These are phyloP conservation scores for Jaminaea rosea DNA, from an alignment of 1,284 basidiomycete species.

Conservation along the genomic window DNA sequence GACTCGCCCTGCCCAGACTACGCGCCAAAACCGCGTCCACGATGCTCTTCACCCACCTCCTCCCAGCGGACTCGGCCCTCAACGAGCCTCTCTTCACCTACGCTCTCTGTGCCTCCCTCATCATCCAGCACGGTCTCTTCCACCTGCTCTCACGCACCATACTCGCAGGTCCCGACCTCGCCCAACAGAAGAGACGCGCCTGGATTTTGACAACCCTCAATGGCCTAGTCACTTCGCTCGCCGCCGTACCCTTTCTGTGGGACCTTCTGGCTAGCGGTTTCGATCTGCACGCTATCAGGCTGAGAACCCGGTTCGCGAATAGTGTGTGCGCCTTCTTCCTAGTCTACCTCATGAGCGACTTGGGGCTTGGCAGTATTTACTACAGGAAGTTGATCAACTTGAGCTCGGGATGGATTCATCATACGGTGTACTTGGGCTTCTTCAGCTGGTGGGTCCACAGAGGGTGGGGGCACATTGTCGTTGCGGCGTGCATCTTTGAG, in stretches of 20 bases:
- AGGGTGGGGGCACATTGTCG: slow-evolving; percentile 36
- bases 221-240: slow-evolving; percentile 32
- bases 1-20: too few species aligned
- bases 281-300: slow-evolving; percentile 25
- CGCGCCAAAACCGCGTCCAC: too few species aligned
- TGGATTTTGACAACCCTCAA: slow-evolving; percentile 46
- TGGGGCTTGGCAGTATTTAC: slow-evolving; percentile 36
- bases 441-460: slow-evolving; percentile 31
- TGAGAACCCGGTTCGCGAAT: slow-evolving; percentile 25
- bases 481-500: slow-evolving; percentile 36
- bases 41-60: background rate
- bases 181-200: slow-evolving; percentile 37
- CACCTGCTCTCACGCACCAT: slow-evolving; percentile 27
- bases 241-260: slow-evolving; percentile 33
- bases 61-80: background rate
- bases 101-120: slow-evolving; percentile 14
- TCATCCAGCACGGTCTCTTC: slow-evolving; percentile 34
- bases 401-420: slow-evolving; percentile 43
- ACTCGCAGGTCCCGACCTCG: slow-evolving; percentile 22
- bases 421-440: slow-evolving; percentile 36
- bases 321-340: slow-evolving; percentile 37
- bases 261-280: slow-evolving; percentile 32
- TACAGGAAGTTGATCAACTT: slow-evolving; percentile 43
- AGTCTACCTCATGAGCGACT: slow-evolving; percentile 39
- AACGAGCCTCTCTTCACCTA: slow-evolving; percentile 1